These are phyloP conservation scores for Mycena latifolia DNA, from an alignment of 768 basidiomycete genomes.

Conservation along the genomic window DNA sequence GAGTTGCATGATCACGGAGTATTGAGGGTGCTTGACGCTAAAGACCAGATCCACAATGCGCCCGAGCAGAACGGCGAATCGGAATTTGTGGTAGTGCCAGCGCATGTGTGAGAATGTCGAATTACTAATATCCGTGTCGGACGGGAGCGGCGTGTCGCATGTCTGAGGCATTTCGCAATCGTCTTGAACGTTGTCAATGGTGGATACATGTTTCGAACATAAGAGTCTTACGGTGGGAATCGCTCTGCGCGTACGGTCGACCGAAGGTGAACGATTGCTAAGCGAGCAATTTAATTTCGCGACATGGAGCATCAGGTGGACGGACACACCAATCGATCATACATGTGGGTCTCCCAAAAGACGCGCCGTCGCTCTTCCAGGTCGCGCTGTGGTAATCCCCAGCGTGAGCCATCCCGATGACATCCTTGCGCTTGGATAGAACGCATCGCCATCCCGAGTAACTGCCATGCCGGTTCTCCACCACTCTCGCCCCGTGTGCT, in stretches of 20 bases:
- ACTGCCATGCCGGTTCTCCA: slow-evolving; percentile 40
- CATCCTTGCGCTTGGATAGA: slow-evolving; percentile 42
- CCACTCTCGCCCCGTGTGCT: slow-evolving; percentile 36
- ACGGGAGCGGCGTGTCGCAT: slow-evolving; percentile 39
- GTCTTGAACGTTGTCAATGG: slow-evolving; percentile 16
- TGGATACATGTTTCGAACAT: background rate
- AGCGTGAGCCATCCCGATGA: slow-evolving; percentile 40
- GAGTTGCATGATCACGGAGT: slow-evolving; percentile 38
- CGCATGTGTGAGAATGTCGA: slow-evolving; percentile 36
- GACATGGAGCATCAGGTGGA: background rate
- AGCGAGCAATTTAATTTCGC: background rate
- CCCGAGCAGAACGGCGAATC: slow-evolving; percentile 36
- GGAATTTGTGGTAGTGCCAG: slow-evolving; percentile 41
- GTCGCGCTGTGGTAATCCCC: slow-evolving; percentile 35
- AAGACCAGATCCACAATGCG: slow-evolving; percentile 38
- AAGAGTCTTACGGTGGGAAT: slow-evolving; percentile 33
- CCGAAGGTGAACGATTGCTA: slow-evolving; percentile 42
- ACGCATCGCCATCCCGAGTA: slow-evolving; percentile 39
- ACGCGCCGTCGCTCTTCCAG: slow-evolving; percentile 40
- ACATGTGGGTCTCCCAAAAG: slow-evolving; percentile 39
- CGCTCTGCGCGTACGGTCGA: slow-evolving; percentile 37
- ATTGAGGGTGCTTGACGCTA: slow-evolving; percentile 36
- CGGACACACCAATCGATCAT: slow-evolving; percentile 37
- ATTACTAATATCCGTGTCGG: slow-evolving; percentile 33
- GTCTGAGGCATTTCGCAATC: slow-evolving; percentile 42